phyloP scores from a whole-genome alignment of 495 filamentous ascomycete species.

The Neurospora sp. region DNA sequence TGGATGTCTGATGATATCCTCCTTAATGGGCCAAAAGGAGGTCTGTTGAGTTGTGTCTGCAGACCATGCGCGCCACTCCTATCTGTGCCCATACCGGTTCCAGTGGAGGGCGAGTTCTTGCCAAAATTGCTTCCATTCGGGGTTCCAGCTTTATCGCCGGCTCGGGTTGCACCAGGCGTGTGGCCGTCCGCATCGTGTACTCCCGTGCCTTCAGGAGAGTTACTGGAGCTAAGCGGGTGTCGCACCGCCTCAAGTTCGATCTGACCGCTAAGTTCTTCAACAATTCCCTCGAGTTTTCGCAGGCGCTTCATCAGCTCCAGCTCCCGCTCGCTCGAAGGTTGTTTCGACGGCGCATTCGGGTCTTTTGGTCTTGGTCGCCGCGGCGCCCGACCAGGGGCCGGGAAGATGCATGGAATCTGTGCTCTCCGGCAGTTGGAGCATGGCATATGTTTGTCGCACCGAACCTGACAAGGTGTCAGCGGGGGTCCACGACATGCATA shows the following conservation, averaged over 20 bases:
- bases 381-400: constrained; percentile 71
- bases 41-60: not conserved
- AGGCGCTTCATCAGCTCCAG: constrained; percentile 69
- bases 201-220: constrained; percentile 26
- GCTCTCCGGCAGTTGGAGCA: constrained; percentile 78
- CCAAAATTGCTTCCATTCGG: constrained; percentile 6
- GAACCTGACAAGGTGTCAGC: constrained; percentile 20
- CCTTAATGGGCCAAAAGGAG: constrained; percentile 8
- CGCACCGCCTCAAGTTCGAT: constrained; percentile 39
- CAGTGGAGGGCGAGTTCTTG: constrained; percentile 4
- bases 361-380: constrained; percentile 53
- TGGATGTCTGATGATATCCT: constrained; percentile 37
- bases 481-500: not conserved
- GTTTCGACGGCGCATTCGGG: constrained; percentile 41
- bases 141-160: constrained; percentile 11
- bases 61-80: constrained; percentile 6
- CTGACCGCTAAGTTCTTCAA: constrained; percentile 49
- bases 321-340: constrained; percentile 47
- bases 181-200: constrained; percentile 9
- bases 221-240: constrained; percentile 25
- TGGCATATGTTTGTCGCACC: constrained; percentile 75
- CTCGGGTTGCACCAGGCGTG: not conserved
- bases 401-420: constrained; percentile 74
- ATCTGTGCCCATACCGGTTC: not conserved
- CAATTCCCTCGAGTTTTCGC: constrained; percentile 71